Base-by-base conservation (phyloP, 2,329 filamentous ascomycete genomes). In the Ceratocystis lukuohia region DNA sequence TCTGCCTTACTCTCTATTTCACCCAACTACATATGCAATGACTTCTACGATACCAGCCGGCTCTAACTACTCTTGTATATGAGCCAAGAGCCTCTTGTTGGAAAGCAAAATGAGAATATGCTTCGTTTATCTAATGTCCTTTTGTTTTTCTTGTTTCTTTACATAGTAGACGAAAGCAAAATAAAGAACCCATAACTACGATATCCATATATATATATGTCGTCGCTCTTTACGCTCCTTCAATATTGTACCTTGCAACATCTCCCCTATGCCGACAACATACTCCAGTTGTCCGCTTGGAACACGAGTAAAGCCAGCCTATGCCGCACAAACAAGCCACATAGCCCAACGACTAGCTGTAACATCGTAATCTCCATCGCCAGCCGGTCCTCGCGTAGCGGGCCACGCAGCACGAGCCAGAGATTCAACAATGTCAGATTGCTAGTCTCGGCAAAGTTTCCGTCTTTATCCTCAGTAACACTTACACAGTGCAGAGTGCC, bases 371-470 rank as follows among this genome's bases (percentile, higher is more conserved):
- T 81, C 74, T 94, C 90, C 73, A 85, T 79, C 30, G 91, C 89
- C 65, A 99, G 80, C 59, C 84, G 82, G 76, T 96, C 89, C 75
- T 99, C 94, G 69, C 89, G 84, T 80, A 96, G 83, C 2, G 94
- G 92, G 0, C 94, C 94, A 74, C 92, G 87, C 89, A 91, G 96
- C 64, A 97, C 89, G 69, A 99, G 80, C 93, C 93, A 99, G 66
- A 99, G 81, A 74, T 99, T 99, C 70, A 99, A 80, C 61, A 99
- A 83, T 7, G 94, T 99, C 69, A 99, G 82, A 75, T 99, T 99
- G 70, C 85, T 91, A 22, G 87, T 93, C 76, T 94, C 88, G 28
- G 84, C 78, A 71, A 97, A 88, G 70, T 80, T 77, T 7, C 89
- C 89, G 65, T 86, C 77, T 45, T 84, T 79, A 72, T 93, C 85